These are phyloP conservation scores for Knoxia roxburghii DNA, from an alignment of 257 asterid genomes.

Conservation along the genomic window DNA sequence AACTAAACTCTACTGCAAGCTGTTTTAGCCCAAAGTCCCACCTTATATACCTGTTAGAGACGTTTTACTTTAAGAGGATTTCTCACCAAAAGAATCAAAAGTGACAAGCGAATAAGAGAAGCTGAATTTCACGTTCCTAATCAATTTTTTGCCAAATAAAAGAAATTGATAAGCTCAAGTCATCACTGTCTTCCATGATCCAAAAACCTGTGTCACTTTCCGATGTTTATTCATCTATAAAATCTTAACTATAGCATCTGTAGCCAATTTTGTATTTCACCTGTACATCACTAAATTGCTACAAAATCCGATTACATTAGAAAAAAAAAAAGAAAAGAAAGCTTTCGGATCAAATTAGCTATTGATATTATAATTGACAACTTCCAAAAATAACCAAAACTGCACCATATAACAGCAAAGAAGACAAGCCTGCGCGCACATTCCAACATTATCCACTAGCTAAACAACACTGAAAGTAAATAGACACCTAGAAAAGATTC, in stretches of 20 bases:
- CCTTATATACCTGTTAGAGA: not conserved
- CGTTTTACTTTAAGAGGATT: not conserved
- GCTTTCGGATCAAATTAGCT: not conserved
- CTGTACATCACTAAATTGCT: not conserved
- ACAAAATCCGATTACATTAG: not conserved
- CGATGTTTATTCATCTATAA: too few species aligned
- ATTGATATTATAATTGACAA: not conserved
- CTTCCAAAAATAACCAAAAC: not conserved
- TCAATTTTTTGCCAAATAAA: not conserved
- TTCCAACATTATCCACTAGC: not conserved
- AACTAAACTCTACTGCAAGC: not conserved
- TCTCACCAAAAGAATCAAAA: not conserved
- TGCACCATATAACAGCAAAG: too few species aligned
- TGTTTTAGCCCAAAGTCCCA: not conserved
- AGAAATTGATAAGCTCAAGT: not conserved
- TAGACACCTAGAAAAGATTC: not conserved
- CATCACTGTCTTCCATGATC: not conserved
- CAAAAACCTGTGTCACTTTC: not conserved
- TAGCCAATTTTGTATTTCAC: too few species aligned
- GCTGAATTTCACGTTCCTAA: not conserved
- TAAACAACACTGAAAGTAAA: not conserved
- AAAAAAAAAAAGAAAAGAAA: too few species aligned
- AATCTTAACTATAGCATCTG: not conserved
- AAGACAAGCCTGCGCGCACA: not conserved
- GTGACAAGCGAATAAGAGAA: not conserved